These are phyloP conservation scores for Aspergillus sp. DNA, from an alignment of 2,329 filamentous ascomycete genomes.

Conservation along the genomic window DNA sequence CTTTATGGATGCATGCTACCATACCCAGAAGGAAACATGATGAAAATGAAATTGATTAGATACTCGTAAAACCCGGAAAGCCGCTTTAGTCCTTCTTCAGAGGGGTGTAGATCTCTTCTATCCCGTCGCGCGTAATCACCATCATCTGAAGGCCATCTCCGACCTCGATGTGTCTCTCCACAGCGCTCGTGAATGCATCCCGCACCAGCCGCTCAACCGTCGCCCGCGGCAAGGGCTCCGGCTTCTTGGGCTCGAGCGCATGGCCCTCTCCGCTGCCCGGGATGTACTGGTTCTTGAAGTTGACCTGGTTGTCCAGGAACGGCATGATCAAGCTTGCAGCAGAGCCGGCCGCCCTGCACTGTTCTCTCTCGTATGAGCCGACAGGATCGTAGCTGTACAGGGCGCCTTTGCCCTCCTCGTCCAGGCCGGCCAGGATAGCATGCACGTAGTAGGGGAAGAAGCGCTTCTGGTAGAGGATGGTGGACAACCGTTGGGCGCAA, in stretches of 20 bases:
- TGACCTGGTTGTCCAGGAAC: slow-evolving; percentile 98
- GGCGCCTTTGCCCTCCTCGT: slow-evolving; percentile 91
- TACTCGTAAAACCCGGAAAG: background rate
- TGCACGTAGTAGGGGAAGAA: slow-evolving; percentile 99
- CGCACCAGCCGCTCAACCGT: slow-evolving; percentile 86
- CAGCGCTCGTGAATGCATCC: slow-evolving; percentile 96
- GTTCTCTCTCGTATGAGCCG: slow-evolving; percentile 94
- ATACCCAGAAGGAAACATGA: slow-evolving; percentile 8
- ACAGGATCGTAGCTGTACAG: slow-evolving; percentile 98
- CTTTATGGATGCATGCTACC: slow-evolving; percentile 11
- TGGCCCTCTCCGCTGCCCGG: slow-evolving; percentile 83
- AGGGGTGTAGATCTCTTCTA: slow-evolving; percentile 78
- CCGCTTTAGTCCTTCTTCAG: slow-evolving; percentile 79
- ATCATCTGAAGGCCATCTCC: slow-evolving; percentile 95
- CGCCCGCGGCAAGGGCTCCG: slow-evolving; percentile 66
- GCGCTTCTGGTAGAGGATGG: slow-evolving; percentile 93
- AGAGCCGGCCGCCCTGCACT: slow-evolving; percentile 89
- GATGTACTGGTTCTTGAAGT: slow-evolving; percentile 98
- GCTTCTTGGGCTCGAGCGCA: slow-evolving; percentile 61
- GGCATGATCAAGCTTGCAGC: slow-evolving; percentile 96
- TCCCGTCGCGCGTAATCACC: slow-evolving; percentile 82
- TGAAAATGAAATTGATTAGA: slow-evolving; percentile 13
- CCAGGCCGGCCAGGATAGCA: slow-evolving; percentile 88
- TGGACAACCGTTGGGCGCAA: slow-evolving; percentile 90
- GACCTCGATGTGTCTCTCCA: slow-evolving; percentile 98